These are phyloP conservation scores for Yamadazyma laniorum DNA, from an alignment of 805 yeast genomes.

Conservation along the genomic window DNA sequence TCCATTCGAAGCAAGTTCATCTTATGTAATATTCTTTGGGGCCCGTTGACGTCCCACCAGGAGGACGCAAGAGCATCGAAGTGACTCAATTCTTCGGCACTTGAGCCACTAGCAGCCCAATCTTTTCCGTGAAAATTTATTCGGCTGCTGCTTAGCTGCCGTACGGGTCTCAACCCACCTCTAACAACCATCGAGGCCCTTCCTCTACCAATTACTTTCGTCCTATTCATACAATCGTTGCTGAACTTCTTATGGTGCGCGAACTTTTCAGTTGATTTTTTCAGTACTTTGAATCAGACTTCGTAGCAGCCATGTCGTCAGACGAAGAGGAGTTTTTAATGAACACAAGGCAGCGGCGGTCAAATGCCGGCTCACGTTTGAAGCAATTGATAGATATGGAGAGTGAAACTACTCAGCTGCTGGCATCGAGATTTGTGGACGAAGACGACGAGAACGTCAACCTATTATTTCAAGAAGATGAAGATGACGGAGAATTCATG, in stretches of 20 bases:
- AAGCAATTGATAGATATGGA: constrained; percentile 71
- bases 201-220: no score
- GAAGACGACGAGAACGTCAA: constrained; percentile 80
- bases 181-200: no score
- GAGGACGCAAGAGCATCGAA: constrained; percentile 83
- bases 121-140: no score
- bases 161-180: no score
- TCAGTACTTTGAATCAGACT: no score
- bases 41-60: constrained; percentile 98
- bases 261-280: no score
- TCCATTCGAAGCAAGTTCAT: constrained; percentile 92
- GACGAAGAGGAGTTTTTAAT: constrained; percentile 45
- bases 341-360: constrained; percentile 71
- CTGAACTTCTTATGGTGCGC: no score
- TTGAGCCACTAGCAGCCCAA: constrained; percentile 41
- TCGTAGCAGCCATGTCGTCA: constrained; percentile 9
- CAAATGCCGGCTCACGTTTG: constrained; percentile 89
- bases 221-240: no score
- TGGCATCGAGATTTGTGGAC: constrained; percentile 24
- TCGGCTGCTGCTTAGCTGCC: no score
- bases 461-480: constrained; percentile 61
- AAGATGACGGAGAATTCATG: constrained; percentile 27
- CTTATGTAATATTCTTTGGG: constrained; percentile 89
- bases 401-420: constrained; percentile 43
- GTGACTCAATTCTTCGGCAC: constrained; percentile 69